Base-by-base conservation (phyloP, 306 rosid genomes). In the Alnus rubra region DNA sequence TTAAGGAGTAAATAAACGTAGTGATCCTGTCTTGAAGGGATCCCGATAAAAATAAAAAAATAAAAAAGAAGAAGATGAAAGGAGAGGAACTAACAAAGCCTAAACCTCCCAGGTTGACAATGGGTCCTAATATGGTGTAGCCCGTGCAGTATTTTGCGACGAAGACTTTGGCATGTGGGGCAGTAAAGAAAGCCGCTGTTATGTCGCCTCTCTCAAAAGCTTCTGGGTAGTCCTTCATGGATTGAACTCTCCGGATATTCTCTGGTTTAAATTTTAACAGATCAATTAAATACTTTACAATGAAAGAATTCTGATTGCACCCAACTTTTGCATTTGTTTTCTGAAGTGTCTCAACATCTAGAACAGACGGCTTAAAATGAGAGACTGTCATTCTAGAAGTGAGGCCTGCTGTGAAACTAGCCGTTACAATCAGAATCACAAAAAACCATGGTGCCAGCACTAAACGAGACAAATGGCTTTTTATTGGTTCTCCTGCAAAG, bases 391-490 rank as follows among this genome's bases (percentile, higher is more conserved):
- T 65, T 85, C 75, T 86, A 11, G 96, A 84, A 30, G 92, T 76
- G 48, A 92, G 85, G 78, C 89, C 89, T 14, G 93, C 90, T 0
- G 88, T 86, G 77, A 90, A 92, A 84, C 86, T 87, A 44, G 87
- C 83, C 0, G 83, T 73, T 2, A 87, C 78, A 42, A 88, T 76
- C 9, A 89, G 83, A 62, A 90, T 89, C 35, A 75, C 84, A 9
- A 92, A 72, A 76, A 92, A 50, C 96, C 93, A 90, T 15, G 92
- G 93, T 19, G 88, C 88, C 68, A 92, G 11, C 76, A 90, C 92
- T n/a, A 74, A 39, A 78, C 86, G 73, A 54, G 93, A 91, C 85
- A 84, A 74, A 48, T 84, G 84, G 49, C 82, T 82, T 18, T 30
- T 76, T 15, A 90, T 73, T 59, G 78, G 84, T 51, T 86, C 89